These are phyloP conservation scores for Neospermospora avenae DNA, from an alignment of 2,329 filamentous ascomycete species.

Conservation along the genomic window DNA sequence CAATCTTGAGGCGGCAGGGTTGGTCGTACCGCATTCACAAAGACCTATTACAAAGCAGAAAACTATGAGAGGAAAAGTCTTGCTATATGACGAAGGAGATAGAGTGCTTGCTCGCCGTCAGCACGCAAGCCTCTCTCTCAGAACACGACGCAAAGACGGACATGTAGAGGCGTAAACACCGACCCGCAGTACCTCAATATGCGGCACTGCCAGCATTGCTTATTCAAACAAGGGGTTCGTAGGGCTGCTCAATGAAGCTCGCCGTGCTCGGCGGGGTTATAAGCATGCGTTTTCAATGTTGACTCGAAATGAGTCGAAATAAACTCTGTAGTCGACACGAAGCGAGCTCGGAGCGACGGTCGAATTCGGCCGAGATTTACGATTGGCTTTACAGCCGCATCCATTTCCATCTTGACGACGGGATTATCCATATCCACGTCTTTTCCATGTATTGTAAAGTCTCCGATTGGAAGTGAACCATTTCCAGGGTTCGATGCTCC, in stretches of 20 bases:
- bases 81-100: not conserved
- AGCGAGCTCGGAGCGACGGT: not conserved
- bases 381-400: not conserved
- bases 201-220: constrained; percentile 1
- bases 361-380: constrained; percentile 2
- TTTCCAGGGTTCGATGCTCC: not conserved
- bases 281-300: not conserved
- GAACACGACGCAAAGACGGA: not conserved
- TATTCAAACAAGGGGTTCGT: not conserved
- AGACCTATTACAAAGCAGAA: not conserved
- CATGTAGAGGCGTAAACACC: not conserved
- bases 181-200: not conserved
- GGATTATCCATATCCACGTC: not conserved
- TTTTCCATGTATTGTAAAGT: not conserved
- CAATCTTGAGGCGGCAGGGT: not conserved
- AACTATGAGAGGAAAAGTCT: not conserved
- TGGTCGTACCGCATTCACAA: not conserved
- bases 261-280: not conserved
- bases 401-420: not conserved
- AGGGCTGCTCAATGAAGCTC: not conserved
- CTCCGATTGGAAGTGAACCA: not conserved
- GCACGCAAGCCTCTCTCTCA: constrained; percentile 2
- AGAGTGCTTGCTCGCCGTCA: constrained; percentile 7
- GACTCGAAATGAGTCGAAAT: constrained; percentile 3
- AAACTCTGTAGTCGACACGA: not conserved